Conservation (phyloP, 192 early-diverging fungal species). For the Coemansia sp. region DNA sequence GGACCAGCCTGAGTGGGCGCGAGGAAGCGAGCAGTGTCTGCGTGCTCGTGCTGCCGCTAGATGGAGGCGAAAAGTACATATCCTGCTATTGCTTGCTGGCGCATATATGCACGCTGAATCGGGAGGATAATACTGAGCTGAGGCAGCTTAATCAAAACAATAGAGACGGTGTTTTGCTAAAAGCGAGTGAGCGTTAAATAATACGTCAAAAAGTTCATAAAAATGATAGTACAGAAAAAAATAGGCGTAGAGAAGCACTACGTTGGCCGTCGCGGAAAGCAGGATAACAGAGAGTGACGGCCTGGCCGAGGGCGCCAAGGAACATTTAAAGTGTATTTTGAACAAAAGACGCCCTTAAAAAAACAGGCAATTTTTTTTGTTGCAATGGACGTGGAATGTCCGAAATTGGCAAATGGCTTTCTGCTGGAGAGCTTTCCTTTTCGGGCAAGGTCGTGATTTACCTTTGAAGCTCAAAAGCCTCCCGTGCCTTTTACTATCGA, state of each 20-base stretch:
- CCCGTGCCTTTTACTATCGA: not conserved
- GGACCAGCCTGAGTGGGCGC: constrained; percentile 18
- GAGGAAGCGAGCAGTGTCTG: constrained; percentile 4
- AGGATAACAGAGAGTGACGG: not conserved
- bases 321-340: not conserved
- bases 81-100: not conserved
- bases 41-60: constrained; percentile 4
- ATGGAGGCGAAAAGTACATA: constrained; percentile 31
- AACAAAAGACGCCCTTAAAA: not conserved
- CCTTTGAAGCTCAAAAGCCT: not conserved
- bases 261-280: not conserved
- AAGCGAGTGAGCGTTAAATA: not conserved
- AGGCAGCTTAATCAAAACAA: not conserved
- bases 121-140: not conserved
- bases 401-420: too few relatives aligned
- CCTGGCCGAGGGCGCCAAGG: not conserved
- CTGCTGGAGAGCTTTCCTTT: not conserved
- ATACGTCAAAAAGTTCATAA: not conserved
- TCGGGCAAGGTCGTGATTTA: not conserved
- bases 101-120: not conserved
- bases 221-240: not conserved
- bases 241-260: not conserved
- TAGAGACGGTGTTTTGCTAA: not conserved
- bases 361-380: not conserved
- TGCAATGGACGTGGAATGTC: too few relatives aligned